Base-by-base conservation (phyloP, 768 basidiomycete genomes). In the Rhodotorula kratochvilovae region DNA sequence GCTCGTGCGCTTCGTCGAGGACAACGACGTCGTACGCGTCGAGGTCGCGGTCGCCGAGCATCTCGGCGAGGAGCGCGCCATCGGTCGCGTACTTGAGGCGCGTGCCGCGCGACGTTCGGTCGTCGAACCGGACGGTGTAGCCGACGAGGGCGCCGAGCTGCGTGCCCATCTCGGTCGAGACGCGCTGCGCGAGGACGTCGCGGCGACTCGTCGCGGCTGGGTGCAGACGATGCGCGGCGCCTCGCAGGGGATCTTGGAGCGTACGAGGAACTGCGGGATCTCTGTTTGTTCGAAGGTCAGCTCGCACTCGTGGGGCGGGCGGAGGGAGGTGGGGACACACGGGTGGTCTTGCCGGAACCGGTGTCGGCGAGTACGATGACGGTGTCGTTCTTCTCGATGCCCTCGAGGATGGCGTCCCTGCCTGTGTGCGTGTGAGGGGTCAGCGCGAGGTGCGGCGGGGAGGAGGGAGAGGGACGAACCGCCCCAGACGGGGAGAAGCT, bases 261-360 rank as follows among this genome's bases (percentile, higher is more conserved):
- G 92, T 67, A 94, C 85, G 36, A 98, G 83, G 79, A 95, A 98
- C 78, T 99, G 96, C 0, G 96, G 96, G 59, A 98, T 87, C 84
- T 99, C 95, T 99, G 82, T 48, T 25, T 2, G 7, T 68, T 33
- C 5, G 23, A 8, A 23, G 23, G 50, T 46, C 45, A 46, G 50
- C 23, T 10, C 10, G 31, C 31, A 21, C 21, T 31, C 29, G 10
- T 8, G 19, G n/a, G 11, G 33, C 31, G 33, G 7, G 54, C 16
- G 19, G 69, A 50, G 43, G 51, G 36, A 33, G 11, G 50, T 17
- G 15, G 8, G 27, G 31, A 87, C 92, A 77, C 81, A 95, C 95
- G 95, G 60, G 96, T 99, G 0, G 95, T 95, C 83, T 99, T 99
- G 72, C 96, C 96, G 29, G 93, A 96, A 21, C 96, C 96, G 0